A percentile compares a stretch with the other conserved stretches of the same genome.
Evolutionary conservation across 352 stramenopile species (phyloP).

Genomic region (Pythium scleroteichum): DNA sequence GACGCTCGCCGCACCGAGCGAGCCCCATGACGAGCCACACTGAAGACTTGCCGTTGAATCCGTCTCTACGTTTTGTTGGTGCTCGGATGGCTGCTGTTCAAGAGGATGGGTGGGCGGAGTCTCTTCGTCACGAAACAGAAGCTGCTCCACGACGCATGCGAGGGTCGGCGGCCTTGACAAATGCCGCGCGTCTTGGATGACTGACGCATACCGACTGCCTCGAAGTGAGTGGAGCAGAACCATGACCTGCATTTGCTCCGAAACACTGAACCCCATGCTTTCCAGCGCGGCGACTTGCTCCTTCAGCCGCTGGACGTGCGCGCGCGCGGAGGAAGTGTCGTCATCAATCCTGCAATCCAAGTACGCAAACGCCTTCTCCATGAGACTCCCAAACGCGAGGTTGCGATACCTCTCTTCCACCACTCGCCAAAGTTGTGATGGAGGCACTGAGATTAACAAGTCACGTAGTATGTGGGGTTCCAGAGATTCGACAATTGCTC

Average conservation of each 20-base stretch:
- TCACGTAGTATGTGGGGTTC: conserved; percentile 28
- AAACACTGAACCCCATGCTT: conserved; percentile 20
- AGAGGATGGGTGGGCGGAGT: not conserved
- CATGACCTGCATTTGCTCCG: conserved; percentile 21
- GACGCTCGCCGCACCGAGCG: not conserved
- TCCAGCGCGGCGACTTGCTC: conserved; percentile 9
- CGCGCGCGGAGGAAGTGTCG: not conserved
- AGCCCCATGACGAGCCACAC: conserved; percentile 4
- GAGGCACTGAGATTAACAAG: conserved; percentile 18
- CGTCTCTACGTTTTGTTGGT: not conserved
- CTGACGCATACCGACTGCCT: conserved; percentile 3
- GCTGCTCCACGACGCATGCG: conserved; percentile 8
- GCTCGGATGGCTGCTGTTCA: not conserved
- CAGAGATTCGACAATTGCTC: conserved; percentile 21
- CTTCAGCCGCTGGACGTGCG: conserved; percentile 14
- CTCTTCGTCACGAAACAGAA: not conserved
- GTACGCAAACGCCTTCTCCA: conserved; percentile 30
- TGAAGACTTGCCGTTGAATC: not conserved
- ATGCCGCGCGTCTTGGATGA: conserved; percentile 3
- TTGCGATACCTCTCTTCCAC: conserved; percentile 15
- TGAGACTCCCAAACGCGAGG: conserved; percentile 19
- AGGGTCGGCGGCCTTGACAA: conserved; percentile 2
- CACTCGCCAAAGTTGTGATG: conserved; percentile 24
- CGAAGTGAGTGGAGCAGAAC: conserved; percentile 22
- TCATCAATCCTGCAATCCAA: conserved; percentile 18